Base-by-base conservation (phyloP, 768 basidiomycete species). In the Lactarius psammicola region DNA sequence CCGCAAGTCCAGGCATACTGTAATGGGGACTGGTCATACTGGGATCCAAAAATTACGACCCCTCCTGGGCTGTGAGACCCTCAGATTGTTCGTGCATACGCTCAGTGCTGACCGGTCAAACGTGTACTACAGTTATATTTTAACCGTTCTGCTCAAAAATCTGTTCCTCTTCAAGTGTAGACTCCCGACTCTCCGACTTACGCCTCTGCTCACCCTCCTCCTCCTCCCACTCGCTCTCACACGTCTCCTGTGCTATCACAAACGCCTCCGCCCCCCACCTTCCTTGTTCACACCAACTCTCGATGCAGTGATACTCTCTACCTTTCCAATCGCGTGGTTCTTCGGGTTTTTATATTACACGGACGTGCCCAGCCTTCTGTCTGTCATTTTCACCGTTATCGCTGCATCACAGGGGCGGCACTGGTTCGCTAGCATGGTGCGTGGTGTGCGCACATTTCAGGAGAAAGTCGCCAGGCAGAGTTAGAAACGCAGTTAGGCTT, bases 1-100 rank as follows among this genome's bases (percentile, higher is more conserved):
- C 91, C 92, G 13, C 95, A 98, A 78, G 95, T 90, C n/a, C 93
- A 95, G 77, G 89, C 90, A 34, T 98, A 96, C 74, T 97, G 95
- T 77, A 76, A 79, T n/a, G 89, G 90, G 20, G 85, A 94, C 62
- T 97, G 86, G 77, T 74, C 73, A 57, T 77, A 80, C 38, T 98
- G 94, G 94, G 92, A 98, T 74, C 89, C 93, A 5, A 96, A 95
- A 75, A 90, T 98, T 40, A 98, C 95, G 0, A 98, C 96, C 4
- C 95, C 96, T 58, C 95, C 95, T n/a, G 96, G 95, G 68, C 79
- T 97, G 95, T 95, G 72, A 76, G 94, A 80, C 7, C 23, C 33
- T 56, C 61, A 17, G 42, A 31, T 28, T 61, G 33, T 62, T 63
- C 58, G 26, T 59, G 26, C 53, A 53, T 51, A 23, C 38, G 53